Evolutionary conservation across 805 yeast genomes (phyloP).

Genomic region (Clavispora carvajalis): DNA sequence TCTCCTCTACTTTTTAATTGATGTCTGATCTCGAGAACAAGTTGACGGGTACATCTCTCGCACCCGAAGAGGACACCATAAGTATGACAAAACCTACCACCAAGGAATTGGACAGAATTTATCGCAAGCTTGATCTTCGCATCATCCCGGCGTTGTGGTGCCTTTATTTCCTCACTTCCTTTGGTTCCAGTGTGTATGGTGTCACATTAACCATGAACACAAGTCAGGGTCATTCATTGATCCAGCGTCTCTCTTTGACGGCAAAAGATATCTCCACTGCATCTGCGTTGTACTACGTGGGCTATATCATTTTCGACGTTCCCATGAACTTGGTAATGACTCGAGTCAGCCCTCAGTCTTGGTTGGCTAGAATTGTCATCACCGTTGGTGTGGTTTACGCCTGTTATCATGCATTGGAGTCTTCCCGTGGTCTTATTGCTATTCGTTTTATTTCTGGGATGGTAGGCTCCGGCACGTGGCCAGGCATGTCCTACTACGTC

Average conservation of each 20-base stretch:
- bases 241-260: slow-evolving; percentile 44
- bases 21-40: neutral
- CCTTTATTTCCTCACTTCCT: slow-evolving; percentile 71
- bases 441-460: slow-evolving; percentile 67
- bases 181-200: slow-evolving; percentile 74
- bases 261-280: slow-evolving; percentile 65
- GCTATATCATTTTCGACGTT: slow-evolving; percentile 76
- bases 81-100: neutral
- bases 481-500: slow-evolving; percentile 80
- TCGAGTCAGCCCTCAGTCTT: slow-evolving; percentile 73
- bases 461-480: slow-evolving; percentile 87
- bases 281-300: slow-evolving; percentile 76
- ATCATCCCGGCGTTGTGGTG: slow-evolving; percentile 83
- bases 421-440: slow-evolving; percentile 60
- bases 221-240: slow-evolving; percentile 55
- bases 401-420: slow-evolving; percentile 61
- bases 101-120: slow-evolving; percentile 43
- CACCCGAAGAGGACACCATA: neutral
- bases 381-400: slow-evolving; percentile 74
- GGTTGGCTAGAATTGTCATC: slow-evolving; percentile 75
- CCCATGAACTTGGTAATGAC: slow-evolving; percentile 89
- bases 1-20: neutral
- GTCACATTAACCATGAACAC: slow-evolving; percentile 75
- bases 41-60: neutral
- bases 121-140: slow-evolving; percentile 60